A percentile compares a stretch with the other conserved stretches of the same genome.
Evolutionary conservation across 805 yeast species (phyloP).

Genomic region (Ogataea populi-albae): DNA sequence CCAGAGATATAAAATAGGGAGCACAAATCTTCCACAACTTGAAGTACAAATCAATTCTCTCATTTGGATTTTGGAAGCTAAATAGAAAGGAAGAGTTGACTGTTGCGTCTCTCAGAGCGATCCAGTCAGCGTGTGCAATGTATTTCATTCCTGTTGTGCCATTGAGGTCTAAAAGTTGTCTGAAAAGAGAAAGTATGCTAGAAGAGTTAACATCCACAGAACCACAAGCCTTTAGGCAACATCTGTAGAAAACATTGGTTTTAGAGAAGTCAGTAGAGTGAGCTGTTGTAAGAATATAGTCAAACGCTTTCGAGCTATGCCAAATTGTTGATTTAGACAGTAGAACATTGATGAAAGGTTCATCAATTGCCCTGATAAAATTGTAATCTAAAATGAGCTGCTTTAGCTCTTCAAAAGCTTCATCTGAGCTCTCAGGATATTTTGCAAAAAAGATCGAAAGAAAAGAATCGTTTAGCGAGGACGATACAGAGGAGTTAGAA

Average conservation of each 20-base stretch:
- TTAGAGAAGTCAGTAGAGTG: slow-evolving; percentile 53
- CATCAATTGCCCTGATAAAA: slow-evolving; percentile 60
- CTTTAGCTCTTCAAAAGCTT: slow-evolving; percentile 57
- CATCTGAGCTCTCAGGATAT: slow-evolving; percentile 48
- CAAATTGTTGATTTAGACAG: slow-evolving; percentile 64
- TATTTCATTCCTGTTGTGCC: slow-evolving; percentile 52
- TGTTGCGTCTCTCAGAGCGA: slow-evolving; percentile 77
- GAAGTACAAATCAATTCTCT: slow-evolving; percentile 53
- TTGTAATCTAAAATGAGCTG: slow-evolving; percentile 55
- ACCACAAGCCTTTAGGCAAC: slow-evolving; percentile 70
- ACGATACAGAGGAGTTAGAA: slow-evolving; percentile 64
- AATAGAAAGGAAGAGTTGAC: slow-evolving; percentile 40
- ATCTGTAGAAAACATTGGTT: slow-evolving; percentile 70
- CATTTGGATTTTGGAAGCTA: slow-evolving; percentile 31
- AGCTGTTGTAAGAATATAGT: slow-evolving; percentile 61
- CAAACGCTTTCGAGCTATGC: slow-evolving; percentile 63
- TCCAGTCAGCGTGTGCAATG: slow-evolving; percentile 84
- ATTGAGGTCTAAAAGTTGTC: slow-evolving; percentile 40
- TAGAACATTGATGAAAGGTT: slow-evolving; percentile 77
- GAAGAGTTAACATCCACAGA: slow-evolving; percentile 51
- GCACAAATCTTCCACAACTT: slow-evolving; percentile 51
- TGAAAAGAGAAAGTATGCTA: slow-evolving; percentile 45
- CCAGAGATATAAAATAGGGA: slow-evolving; percentile 44
- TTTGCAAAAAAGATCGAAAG: slow-evolving; percentile 64
- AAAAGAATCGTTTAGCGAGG: slow-evolving; percentile 67